Conservation (phyloP, 2,329 filamentous ascomycete genomes). For the Dactylellina leptospora region DNA sequence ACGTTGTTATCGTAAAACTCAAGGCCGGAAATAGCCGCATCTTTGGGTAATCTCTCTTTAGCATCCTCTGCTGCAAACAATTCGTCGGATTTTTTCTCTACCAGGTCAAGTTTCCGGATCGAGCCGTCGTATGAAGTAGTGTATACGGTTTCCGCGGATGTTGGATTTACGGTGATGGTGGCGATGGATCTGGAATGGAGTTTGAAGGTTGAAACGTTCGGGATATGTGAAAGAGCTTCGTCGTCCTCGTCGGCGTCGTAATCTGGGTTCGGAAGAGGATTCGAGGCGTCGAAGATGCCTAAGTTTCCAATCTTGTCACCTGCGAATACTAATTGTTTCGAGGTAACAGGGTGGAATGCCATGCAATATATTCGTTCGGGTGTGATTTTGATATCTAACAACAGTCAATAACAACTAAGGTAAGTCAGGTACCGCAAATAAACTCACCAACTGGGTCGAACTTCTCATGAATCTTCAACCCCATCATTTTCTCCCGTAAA, state of each 20-base stretch:
- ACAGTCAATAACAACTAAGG: neutral
- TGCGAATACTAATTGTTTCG: slow-evolving; percentile 89
- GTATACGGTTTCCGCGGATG: slow-evolving; percentile 78
- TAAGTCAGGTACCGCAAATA: neutral
- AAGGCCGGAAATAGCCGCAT: slow-evolving; percentile 80
- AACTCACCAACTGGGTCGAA: slow-evolving; percentile 79
- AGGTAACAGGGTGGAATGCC: slow-evolving; percentile 83
- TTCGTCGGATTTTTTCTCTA: slow-evolving; percentile 80
- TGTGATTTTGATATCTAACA: slow-evolving; percentile 83
- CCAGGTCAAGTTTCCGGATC: slow-evolving; percentile 84
- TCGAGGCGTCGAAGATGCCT: slow-evolving; percentile 82
- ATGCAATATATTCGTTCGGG: slow-evolving; percentile 88
- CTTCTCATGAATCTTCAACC: slow-evolving; percentile 79
- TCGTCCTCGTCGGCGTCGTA: slow-evolving; percentile 69
- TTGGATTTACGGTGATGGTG: slow-evolving; percentile 78
- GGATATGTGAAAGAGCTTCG: slow-evolving; percentile 66
- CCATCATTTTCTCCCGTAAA: slow-evolving; percentile 78
- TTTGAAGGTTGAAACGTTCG: slow-evolving; percentile 84
- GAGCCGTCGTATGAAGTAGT: slow-evolving; percentile 93
- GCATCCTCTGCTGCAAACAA: slow-evolving; percentile 78
- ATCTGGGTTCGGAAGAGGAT: slow-evolving; percentile 64
- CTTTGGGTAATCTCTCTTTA: slow-evolving; percentile 52
- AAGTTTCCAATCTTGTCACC: slow-evolving; percentile 86
- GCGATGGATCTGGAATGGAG: slow-evolving; percentile 88
- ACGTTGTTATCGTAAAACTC: slow-evolving; percentile 81